Evolutionary conservation across 2,329 filamentous ascomycete species (phyloP), one percentile per base, ranked within the genome.

Genomic region (Cladosporium phlei): DNA sequence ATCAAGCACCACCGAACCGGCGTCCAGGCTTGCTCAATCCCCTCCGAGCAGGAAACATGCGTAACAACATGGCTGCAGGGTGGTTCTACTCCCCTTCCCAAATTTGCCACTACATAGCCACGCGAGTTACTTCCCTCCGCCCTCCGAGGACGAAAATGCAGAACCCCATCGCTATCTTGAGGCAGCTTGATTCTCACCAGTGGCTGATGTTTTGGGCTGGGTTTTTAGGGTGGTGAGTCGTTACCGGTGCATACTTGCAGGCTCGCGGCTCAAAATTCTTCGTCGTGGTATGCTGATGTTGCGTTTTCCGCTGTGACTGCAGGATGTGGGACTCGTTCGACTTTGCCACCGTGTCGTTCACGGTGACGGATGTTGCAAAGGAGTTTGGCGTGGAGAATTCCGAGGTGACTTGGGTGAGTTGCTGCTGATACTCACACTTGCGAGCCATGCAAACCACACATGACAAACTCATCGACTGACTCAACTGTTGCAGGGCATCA

Each of bases 271-370:
- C n/a, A n/a, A n/a, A n/a, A n/a, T n/a, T n/a, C n/a, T n/a, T n/a
- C n/a, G n/a, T n/a, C n/a, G n/a, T n/a, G n/a, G n/a, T n/a, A n/a
- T n/a, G n/a, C n/a, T n/a, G n/a, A n/a, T n/a, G n/a, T n/a, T n/a
- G n/a, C n/a, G n/a, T n/a, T n/a, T n/a, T n/a, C n/a, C n/a, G 33
- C 16, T 19, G 9, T 1, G 49, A 47, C 21, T 50, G 53, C n/a
- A 45, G 79, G 77, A 75, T 75, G 1, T 80, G 77, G 78, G 79
- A 83, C 58, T 72, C 80, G 3, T 83, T 83, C 53, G 81, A 85
- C 62, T 84, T 83, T 67, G 81, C 82, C 62, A 81, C 78, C 35
- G 79, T 83, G 20, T 79, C 77, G 1, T 67, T 84, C 34, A 80
- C 78, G 0, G 69, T 81, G 12, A 73, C 67, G 10, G 69, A 77